Evolutionary conservation across 257 asterid species (phyloP), one percentile per base, ranked within the genome.

Genomic region (Cordia subcordata): DNA sequence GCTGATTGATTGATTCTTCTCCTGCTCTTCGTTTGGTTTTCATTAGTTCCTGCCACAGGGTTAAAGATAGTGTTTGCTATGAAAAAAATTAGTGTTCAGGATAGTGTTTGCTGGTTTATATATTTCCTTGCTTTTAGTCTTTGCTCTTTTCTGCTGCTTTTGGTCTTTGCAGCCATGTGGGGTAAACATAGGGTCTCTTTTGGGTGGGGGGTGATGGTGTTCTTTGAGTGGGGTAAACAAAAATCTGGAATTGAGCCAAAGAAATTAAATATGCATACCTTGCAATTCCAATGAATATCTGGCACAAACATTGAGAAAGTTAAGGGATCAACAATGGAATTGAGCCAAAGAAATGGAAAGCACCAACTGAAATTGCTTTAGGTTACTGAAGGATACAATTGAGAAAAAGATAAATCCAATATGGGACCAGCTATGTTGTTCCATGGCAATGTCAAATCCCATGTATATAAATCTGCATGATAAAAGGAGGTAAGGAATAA

Each of bases 401-500:
- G 99, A 93, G 81, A 89, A 92, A 68, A 86, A 86, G 81, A 93
- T 93, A 69, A 93, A 93, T 81, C 99, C 99, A 77, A 89, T 62
- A 66, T 93, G 97, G 55, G 97, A 86, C 99, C 95, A 89, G 83
- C 99, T 88, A 83, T 89, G 97, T 62, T 86, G 82, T 70, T 93
- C 97, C 95, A 93, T 88, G 70, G 94, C 99, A 66, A 93, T 93
- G 81, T 88, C 97, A 66, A 92, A 83, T 45, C 99, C 99, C 99
- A 92, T 88, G 77, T 93, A 93, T 72, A 93, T 89, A 75, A 93
- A 93, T 75, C 99, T 92, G 91, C 82, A 75, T 32, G 61, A 69
- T 17, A 8, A 47, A 63, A 58, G n/a, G 64, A 52, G 55, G 55
- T 49, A 66, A 57, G 47, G 17, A 65, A 20, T 58, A 70, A 58